A percentile compares a stretch with the other conserved stretches of the same genome.
phyloP scores from a whole-genome alignment of 2,329 filamentous ascomycete genomes.

The Ascochyta pisi region DNA sequence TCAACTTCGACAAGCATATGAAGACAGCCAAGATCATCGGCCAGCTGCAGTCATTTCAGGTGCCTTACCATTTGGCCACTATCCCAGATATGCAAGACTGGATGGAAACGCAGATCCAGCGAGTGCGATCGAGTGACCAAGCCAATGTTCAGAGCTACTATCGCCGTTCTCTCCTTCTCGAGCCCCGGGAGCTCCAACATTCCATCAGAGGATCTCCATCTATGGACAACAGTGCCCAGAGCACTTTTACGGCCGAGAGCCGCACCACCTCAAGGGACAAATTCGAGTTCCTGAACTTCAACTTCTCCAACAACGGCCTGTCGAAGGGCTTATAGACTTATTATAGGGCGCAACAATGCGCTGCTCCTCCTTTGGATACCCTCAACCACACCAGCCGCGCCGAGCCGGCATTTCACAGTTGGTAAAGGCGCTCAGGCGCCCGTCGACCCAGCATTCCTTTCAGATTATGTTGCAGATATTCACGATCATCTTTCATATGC shows the following conservation, averaged over 20 bases:
- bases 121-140: conserved; percentile 71
- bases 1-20: conserved; percentile 98
- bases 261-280: conserved; percentile 44
- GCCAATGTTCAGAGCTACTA: conserved; percentile 73
- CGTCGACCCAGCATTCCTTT: conserved; percentile 7
- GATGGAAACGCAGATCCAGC: conserved; percentile 81
- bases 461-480: conserved; percentile 32
- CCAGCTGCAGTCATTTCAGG: conserved; percentile 94
- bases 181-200: conserved; percentile 68
- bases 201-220: conserved; percentile 35
- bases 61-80: conserved; percentile 83
- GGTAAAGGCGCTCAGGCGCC: conserved; percentile 23
- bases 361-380: conserved; percentile 24
- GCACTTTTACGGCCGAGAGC: conserved; percentile 36
- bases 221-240: conserved; percentile 34
- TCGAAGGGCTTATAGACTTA: conserved; percentile 41
- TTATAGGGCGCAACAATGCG: conserved; percentile 28
- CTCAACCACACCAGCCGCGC: background rate
- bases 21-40: conserved; percentile 95
- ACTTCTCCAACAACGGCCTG: conserved; percentile 42
- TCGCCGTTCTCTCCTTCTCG: conserved; percentile 81
- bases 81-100: conserved; percentile 91
- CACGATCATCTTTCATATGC: conserved; percentile 39
- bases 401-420: conserved; percentile 12
- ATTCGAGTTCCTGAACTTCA: conserved; percentile 49